phyloP scores from a whole-genome alignment of 495 filamentous ascomycete species.

The Clavariopsis aquatica region DNA sequence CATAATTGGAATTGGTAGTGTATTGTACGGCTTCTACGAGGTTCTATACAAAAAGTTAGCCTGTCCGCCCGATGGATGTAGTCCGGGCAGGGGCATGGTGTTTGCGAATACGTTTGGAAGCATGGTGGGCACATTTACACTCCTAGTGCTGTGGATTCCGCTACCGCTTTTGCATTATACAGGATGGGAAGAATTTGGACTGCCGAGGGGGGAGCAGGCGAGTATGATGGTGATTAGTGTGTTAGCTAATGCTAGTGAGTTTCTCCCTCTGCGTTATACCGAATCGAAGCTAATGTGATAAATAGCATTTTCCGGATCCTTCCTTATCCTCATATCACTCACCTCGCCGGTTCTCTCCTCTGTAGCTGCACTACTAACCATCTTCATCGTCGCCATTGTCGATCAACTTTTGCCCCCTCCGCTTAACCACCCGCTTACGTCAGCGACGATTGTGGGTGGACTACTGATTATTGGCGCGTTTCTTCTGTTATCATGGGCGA shows the following conservation, averaged over 20 bases:
- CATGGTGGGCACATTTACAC: slow-evolving; percentile 79
- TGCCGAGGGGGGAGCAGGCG: slow-evolving; percentile 73
- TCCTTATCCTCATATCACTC: slow-evolving; percentile 86
- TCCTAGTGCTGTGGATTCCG: slow-evolving; percentile 88
- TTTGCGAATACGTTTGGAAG: slow-evolving; percentile 92
- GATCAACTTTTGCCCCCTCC: slow-evolving; percentile 75
- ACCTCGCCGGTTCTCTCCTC: slow-evolving; percentile 89
- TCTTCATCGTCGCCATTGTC: slow-evolving; percentile 89
- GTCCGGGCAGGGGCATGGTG: slow-evolving; percentile 77
- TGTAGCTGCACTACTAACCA: slow-evolving; percentile 90
- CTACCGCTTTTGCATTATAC: slow-evolving; percentile 76
- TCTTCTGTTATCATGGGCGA: slow-evolving; percentile 81
- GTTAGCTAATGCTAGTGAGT: slow-evolving; percentile 76
- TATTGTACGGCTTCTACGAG: slow-evolving; percentile 96
- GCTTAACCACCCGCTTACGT: slow-evolving; percentile 67
- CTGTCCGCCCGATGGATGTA: slow-evolving; percentile 87
- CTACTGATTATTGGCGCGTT: slow-evolving; percentile 85
- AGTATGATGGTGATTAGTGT: slow-evolving; percentile 79
- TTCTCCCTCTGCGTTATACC: not conserved
- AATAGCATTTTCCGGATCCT: slow-evolving; percentile 81
- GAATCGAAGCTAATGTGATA: not conserved
- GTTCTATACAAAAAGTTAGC: slow-evolving; percentile 91
- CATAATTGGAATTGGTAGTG: slow-evolving; percentile 88
- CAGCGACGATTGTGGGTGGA: slow-evolving; percentile 78
- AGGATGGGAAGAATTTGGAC: slow-evolving; percentile 77